Evolutionary conservation across 2,329 filamentous ascomycete genomes (phyloP).

Genomic region (Colletotrichum neosansevieriae): DNA sequence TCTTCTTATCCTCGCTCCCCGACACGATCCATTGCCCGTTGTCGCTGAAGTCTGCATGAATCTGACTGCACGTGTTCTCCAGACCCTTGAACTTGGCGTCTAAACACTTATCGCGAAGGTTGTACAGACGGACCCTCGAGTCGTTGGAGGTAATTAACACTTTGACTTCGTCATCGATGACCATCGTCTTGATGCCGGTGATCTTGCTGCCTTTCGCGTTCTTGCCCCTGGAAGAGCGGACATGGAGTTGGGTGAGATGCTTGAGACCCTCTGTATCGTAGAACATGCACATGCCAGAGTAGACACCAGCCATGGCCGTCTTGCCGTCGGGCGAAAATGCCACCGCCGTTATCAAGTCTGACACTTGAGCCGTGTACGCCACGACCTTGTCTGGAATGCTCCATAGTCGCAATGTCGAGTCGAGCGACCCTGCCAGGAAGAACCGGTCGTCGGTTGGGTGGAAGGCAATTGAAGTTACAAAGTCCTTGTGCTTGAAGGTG

Average conservation of each 20-base stretch:
- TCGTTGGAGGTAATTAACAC: slow-evolving; percentile 95
- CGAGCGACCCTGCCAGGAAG: slow-evolving; percentile 92
- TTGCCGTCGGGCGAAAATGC: slow-evolving; percentile 94
- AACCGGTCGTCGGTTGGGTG: slow-evolving; percentile 96
- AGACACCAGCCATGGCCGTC: slow-evolving; percentile 86
- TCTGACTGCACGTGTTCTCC: slow-evolving; percentile 90
- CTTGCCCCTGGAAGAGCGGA: slow-evolving; percentile 90
- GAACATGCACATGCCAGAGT: slow-evolving; percentile 88
- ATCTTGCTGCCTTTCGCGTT: slow-evolving; percentile 98
- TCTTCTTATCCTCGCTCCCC: slow-evolving; percentile 90
- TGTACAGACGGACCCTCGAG: slow-evolving; percentile 90
- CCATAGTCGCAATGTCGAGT: slow-evolving; percentile 90
- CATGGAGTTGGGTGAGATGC: slow-evolving; percentile 86
- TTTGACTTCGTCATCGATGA: slow-evolving; percentile 77
- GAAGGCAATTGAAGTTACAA: slow-evolving; percentile 94
- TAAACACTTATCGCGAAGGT: slow-evolving; percentile 83
- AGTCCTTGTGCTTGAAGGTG: slow-evolving; percentile 93
- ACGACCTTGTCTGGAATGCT: slow-evolving; percentile 97
- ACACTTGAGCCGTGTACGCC: slow-evolving; percentile 80
- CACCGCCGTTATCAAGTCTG: slow-evolving; percentile 93
- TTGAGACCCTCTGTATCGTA: slow-evolving; percentile 94
- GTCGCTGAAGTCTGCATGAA: slow-evolving; percentile 89
- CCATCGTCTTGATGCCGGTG: slow-evolving; percentile 87
- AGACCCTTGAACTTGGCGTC: slow-evolving; percentile 93
- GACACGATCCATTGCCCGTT: slow-evolving; percentile 89